phyloP scores from a whole-genome alignment of 225 moss, liverwort and hornwort species.

The Pleurozium schreberi region DNA sequence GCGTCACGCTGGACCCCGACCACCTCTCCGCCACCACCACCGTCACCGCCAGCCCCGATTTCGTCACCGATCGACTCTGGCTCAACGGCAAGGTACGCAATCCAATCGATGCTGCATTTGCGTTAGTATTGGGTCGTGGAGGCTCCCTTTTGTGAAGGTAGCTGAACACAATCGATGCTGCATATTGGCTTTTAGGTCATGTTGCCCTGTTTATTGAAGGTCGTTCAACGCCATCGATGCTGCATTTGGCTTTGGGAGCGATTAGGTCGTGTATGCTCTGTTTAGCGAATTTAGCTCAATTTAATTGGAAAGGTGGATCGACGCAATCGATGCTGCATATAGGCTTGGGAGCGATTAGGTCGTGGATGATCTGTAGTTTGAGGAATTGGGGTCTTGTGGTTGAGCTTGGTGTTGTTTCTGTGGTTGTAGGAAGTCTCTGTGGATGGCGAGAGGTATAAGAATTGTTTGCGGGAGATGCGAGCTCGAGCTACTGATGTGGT shows the following conservation, averaged over 20 bases:
- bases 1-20: conserved; percentile 69
- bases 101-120: neutral
- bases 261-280: neutral
- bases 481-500: conserved; percentile 76
- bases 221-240: neutral
- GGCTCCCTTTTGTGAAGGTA: neutral
- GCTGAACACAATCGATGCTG: neutral
- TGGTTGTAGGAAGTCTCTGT: conserved; percentile 75
- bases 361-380: neutral
- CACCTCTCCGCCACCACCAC: conserved; percentile 90
- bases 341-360: neutral
- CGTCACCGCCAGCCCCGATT: conserved; percentile 80
- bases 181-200: neutral
- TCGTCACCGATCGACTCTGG: conserved; percentile 80
- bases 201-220: neutral
- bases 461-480: conserved; percentile 83
- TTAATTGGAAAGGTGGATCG: neutral
- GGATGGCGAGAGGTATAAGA: conserved; percentile 85
- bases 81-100: conserved; percentile 95
- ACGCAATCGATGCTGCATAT: neutral
- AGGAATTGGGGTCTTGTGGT: neutral
- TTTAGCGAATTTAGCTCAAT: neutral
- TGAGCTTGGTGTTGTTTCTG: neutral
- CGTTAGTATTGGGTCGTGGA: neutral
- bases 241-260: neutral